Base-by-base conservation (phyloP, 768 basidiomycete genomes). In the Lepiota subincarnata region DNA sequence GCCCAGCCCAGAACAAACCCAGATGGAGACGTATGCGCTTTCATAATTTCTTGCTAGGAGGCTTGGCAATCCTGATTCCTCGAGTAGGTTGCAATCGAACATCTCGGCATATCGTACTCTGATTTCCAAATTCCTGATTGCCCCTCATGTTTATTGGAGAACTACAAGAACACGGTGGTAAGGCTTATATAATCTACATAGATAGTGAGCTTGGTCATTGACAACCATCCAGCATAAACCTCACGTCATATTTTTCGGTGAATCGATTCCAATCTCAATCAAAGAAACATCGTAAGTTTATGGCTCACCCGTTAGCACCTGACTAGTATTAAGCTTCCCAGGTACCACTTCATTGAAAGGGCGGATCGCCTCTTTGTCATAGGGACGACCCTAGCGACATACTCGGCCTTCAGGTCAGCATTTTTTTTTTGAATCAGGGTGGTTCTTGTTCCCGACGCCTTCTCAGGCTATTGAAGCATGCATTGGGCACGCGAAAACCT, bases 331-430 rank as follows among this genome's bases (percentile, higher is more conserved):
- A n/a, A 11, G 11, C 38, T 49, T 46, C 20, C 10, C 56, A 89
- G 89, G 22, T 84, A 80, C 61, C 63, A 60, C 14, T 73, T 83
- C 31, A 62, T 95, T 36, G 80, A 86, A 55, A 63, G 66, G 6
- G 72, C 82, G 18, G 86, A 90, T 48, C 75, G 82, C 41, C 68
- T 98, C 0, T 79, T 98, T 41, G 71, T 96, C 37, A 70, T 96
- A 35, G 96, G 95, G 31, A 95, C 93, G 0, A 93, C 92, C 0
- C 80, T 97, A 22, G 93, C 96, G 0, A 98, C 95, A 0, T 97
- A 89, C 69, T 94, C 91, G 5, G 92, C 93, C 2, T 97, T 87
- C 69, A 78, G 90, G 90, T 89, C 59, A 20, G 71, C n/a, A n/a
- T 51, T 13, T n/a, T 37, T 26, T 22, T 39, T 26, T 12, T 14